Evolutionary conservation across 2,329 filamentous ascomycete genomes (phyloP).

Genomic region (Apiospora aurea): DNA sequence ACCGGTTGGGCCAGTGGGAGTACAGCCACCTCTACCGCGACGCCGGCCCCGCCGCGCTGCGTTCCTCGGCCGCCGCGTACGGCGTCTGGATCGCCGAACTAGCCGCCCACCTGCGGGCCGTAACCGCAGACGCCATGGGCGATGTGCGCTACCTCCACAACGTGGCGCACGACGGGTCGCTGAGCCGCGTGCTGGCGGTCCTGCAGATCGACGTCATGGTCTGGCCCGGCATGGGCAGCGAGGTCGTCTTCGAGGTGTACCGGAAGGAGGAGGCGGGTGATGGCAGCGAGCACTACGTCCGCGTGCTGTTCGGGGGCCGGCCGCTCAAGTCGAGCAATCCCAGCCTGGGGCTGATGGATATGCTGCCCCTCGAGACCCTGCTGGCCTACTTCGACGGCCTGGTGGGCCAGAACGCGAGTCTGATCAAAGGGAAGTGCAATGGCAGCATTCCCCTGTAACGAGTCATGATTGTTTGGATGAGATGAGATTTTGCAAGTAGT

Average conservation of each 20-base stretch:
- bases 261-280: constrained; percentile 44
- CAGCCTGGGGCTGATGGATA: constrained; percentile 70
- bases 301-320: constrained; percentile 75
- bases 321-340: constrained; percentile 73
- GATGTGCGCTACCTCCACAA: constrained; percentile 71
- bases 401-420: constrained; percentile 60
- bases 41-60: constrained; percentile 66
- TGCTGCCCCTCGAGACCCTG: constrained; percentile 71
- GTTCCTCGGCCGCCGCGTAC: constrained; percentile 65
- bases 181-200: constrained; percentile 71
- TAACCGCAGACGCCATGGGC: constrained; percentile 48
- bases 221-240: constrained; percentile 84
- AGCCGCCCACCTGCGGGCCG: constrained; percentile 67
- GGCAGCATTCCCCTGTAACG: constrained; percentile 32
- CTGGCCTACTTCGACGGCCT: constrained; percentile 76
- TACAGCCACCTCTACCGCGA: constrained; percentile 82
- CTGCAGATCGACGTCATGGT: constrained; percentile 79
- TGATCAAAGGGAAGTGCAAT: constrained; percentile 48
- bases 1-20: constrained; percentile 80
- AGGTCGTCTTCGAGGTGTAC: constrained; percentile 80
- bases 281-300: constrained; percentile 55
- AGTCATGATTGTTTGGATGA: not conserved
- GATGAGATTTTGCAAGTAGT: not conserved
- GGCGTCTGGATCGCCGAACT: constrained; percentile 81
- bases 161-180: constrained; percentile 79